Percentiles rank a stretch among this genome's conserved stretches.
Evolutionary conservation across 2,329 filamentous ascomycete species (phyloP).

Genomic region (Monosporascus sp.): DNA sequence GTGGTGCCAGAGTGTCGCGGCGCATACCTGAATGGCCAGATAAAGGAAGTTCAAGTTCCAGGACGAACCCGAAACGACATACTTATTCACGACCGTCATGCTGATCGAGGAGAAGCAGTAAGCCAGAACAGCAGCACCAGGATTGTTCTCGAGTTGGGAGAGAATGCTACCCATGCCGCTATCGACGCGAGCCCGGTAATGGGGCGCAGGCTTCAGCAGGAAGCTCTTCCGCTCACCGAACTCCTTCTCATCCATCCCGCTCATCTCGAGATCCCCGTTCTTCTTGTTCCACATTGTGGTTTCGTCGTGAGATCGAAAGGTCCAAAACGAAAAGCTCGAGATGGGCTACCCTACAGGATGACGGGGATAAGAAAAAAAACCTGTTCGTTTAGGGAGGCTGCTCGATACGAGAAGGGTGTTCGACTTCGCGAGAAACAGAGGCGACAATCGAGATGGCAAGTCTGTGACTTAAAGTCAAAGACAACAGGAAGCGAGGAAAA

Average conservation of each 20-base stretch:
- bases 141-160: slow-evolving; percentile 65
- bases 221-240: slow-evolving; percentile 50
- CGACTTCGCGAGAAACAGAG: too few relatives aligned
- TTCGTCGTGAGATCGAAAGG: too few relatives aligned
- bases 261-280: slow-evolving; percentile 73
- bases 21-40: slow-evolving; percentile 79
- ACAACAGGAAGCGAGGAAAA: too few relatives aligned
- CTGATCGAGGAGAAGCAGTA: slow-evolving; percentile 94
- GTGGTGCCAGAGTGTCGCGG: not conserved
- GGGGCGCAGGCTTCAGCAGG: slow-evolving; percentile 35
- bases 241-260: slow-evolving; percentile 60
- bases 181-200: slow-evolving; percentile 29
- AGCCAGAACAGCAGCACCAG: slow-evolving; percentile 72
- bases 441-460: too few relatives aligned
- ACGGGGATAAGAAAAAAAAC: too few relatives aligned
- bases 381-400: too few relatives aligned
- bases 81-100: slow-evolving; percentile 99
- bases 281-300: slow-evolving; percentile 94
- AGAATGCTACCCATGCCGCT: too few relatives aligned
- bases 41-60: slow-evolving; percentile 98
- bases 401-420: too few relatives aligned
- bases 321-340: too few relatives aligned
- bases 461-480: too few relatives aligned
- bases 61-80: slow-evolving; percentile 81
- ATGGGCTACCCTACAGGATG: too few relatives aligned